Evolutionary conservation across 2,329 filamentous ascomycete species (phyloP).

Genomic region (Aspergillus viridinutans): DNA sequence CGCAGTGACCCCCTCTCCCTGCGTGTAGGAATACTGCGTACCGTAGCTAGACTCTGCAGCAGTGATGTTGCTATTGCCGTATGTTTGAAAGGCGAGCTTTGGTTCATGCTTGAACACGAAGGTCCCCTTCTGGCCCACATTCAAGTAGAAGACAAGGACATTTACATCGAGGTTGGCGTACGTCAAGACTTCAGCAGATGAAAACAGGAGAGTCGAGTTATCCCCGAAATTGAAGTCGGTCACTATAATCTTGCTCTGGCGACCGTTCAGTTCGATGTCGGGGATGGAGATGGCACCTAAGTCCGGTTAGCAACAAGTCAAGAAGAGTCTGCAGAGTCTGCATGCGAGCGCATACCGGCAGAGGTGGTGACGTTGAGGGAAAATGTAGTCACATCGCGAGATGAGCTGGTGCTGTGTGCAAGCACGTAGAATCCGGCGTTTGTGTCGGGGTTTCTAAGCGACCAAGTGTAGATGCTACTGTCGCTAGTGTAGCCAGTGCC

Average conservation of each 20-base stretch:
- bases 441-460: slow-evolving; percentile 49
- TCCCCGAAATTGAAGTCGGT: slow-evolving; percentile 50
- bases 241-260: slow-evolving; percentile 53
- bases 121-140: slow-evolving; percentile 46
- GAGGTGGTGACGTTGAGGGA: slow-evolving; percentile 48
- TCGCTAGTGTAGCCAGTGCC: slow-evolving; percentile 48
- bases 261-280: slow-evolving; percentile 48
- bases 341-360: slow-evolving; percentile 33
- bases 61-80: slow-evolving; percentile 38
- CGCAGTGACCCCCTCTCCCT: slow-evolving; percentile 44
- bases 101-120: slow-evolving; percentile 46
- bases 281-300: slow-evolving; percentile 29
- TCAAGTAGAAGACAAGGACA: slow-evolving; percentile 49
- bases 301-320: not conserved
- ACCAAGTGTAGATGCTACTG: slow-evolving; percentile 47
- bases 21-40: slow-evolving; percentile 45
- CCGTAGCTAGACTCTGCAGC: slow-evolving; percentile 22
- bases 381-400: slow-evolving; percentile 44
- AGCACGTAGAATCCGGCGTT: slow-evolving; percentile 50
- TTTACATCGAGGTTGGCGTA: slow-evolving; percentile 42
- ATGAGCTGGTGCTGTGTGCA: slow-evolving; percentile 45
- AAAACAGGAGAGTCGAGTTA: slow-evolving; percentile 46
- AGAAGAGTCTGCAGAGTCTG: too few species aligned
- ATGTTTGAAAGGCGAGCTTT: slow-evolving; percentile 37
- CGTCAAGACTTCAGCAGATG: slow-evolving; percentile 48